Evolutionary conservation across 768 basidiomycete genomes (phyloP), one percentile per base, ranked within the genome.

Genomic region (Suillus discolor): DNA sequence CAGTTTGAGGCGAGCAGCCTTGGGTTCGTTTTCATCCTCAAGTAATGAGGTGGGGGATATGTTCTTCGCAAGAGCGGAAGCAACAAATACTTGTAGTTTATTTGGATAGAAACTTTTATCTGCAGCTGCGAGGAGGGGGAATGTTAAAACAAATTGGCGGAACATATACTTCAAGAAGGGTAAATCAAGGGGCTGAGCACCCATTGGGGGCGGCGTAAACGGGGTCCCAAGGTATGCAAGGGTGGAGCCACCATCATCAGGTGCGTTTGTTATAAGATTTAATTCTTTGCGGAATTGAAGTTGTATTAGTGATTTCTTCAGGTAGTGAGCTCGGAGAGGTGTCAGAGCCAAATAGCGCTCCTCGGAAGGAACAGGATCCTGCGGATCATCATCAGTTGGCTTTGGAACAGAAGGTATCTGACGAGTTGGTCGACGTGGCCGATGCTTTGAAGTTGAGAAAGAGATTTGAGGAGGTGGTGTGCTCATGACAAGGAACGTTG

Each of bases 21-120:
- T 82, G 41, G 86, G 86, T 1, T 77, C 66, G 66, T 77, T 80
- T 18, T 64, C 61, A 44, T 88, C 86, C 65, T 91, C 90, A 59
- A 92, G 78, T 34, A 85, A 79, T 16, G 87, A 83, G 0, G 84
- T 80, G 0, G 87, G 80, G 8, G 89, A 84, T 57, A 97, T 81
- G 71, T 95, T 94, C 62, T 93, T 88, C 0, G 92, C 83, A 15
- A 98, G 80, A 67, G 94, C 83, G 39, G 91, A 92, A 42, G 89
- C 87, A 63, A 96, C 83, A 76, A 99, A 99, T 0, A 97, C 96
- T 78, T 99, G 97, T 4, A 99, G 86, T 77, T 99, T 99, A 66
- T 89, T 87, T 1, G 92, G 89, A 79, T 97, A 99, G 78, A 99
- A 99, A 71, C 93, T 87, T 71, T 90, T 87, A 0, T 95, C 96